Conservation (phyloP, 2,329 filamentous ascomycete species). For the Colletotrichum sp. region DNA sequence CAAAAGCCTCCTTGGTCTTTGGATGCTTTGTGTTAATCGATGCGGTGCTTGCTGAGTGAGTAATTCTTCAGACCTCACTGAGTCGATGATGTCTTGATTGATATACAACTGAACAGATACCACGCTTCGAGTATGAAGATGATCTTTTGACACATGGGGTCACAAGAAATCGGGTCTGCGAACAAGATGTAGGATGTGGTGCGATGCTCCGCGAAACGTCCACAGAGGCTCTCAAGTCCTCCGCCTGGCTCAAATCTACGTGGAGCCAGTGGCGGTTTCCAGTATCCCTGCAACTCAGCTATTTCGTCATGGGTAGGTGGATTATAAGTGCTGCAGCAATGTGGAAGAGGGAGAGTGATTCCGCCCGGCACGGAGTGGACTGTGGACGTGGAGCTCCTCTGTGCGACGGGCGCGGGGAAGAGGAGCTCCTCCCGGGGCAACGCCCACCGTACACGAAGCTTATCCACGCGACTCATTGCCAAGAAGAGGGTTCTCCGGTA, state of each 20-base stretch:
- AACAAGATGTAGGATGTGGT: background rate
- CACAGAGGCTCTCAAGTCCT: background rate
- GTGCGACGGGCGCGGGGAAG: background rate
- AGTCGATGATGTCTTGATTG: background rate
- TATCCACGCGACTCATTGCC: background rate
- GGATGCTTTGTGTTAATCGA: background rate
- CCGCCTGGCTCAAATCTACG: background rate
- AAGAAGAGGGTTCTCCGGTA: background rate
- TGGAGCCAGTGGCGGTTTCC: background rate
- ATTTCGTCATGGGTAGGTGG: background rate
- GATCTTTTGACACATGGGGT: background rate
- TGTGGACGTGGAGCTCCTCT: conserved; percentile 10
- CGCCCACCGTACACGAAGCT: background rate
- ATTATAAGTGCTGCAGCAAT: background rate
- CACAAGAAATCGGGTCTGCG: background rate
- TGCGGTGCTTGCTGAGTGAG: background rate
- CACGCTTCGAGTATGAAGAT: background rate
- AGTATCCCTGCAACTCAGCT: background rate
- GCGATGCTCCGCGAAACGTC: conserved; percentile 7
- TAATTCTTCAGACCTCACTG: background rate
- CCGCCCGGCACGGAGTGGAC: background rate
- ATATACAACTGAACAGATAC: background rate
- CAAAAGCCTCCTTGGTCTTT: background rate
- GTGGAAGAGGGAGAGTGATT: background rate
- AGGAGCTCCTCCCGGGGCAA: background rate